These are phyloP conservation scores for Hypsizygus ulmarius DNA, from an alignment of 1,284 basidiomycete species.

Conservation along the genomic window DNA sequence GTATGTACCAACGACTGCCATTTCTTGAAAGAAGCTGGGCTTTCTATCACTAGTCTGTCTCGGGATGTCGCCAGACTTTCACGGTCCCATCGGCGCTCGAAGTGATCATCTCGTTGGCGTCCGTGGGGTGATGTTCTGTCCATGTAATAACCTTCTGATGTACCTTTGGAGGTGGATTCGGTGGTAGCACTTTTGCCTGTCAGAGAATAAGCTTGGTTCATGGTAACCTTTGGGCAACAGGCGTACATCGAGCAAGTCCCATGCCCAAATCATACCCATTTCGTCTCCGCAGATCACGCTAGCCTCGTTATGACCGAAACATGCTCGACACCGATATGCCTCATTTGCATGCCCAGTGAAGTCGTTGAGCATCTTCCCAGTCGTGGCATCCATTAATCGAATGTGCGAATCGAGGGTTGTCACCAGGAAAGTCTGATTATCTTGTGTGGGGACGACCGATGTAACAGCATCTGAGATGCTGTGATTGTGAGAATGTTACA, in stretches of 20 bases:
- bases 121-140: slow-evolving; percentile 86
- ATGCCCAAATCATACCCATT: slow-evolving; percentile 82
- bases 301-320: slow-evolving; percentile 82
- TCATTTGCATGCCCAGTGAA: slow-evolving; percentile 78
- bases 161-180: slow-evolving; percentile 66
- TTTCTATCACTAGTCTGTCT: slow-evolving; percentile 12
- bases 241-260: slow-evolving; percentile 89
- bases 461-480: slow-evolving; percentile 73
- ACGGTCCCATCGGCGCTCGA: slow-evolving; percentile 85
- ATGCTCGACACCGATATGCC: slow-evolving; percentile 79
- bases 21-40: background rate
- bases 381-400: slow-evolving; percentile 81
- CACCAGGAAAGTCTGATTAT: slow-evolving; percentile 77
- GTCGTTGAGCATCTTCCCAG: slow-evolving; percentile 83
- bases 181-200: slow-evolving; percentile 65
- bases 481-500: slow-evolving; percentile 3
- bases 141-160: slow-evolving; percentile 88
- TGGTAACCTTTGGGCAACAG: background rate
- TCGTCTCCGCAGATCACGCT: slow-evolving; percentile 88
- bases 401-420: slow-evolving; percentile 83
- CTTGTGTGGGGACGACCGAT: slow-evolving; percentile 71
- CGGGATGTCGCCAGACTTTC: slow-evolving; percentile 72
- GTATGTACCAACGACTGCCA: background rate
- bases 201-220: background rate
- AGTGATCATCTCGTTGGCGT: slow-evolving; percentile 80